A percentile compares a stretch with the other conserved stretches of the same genome.
Evolutionary conservation across 768 basidiomycete genomes (phyloP).

Genomic region (Sporobolomyces pararoseus): DNA sequence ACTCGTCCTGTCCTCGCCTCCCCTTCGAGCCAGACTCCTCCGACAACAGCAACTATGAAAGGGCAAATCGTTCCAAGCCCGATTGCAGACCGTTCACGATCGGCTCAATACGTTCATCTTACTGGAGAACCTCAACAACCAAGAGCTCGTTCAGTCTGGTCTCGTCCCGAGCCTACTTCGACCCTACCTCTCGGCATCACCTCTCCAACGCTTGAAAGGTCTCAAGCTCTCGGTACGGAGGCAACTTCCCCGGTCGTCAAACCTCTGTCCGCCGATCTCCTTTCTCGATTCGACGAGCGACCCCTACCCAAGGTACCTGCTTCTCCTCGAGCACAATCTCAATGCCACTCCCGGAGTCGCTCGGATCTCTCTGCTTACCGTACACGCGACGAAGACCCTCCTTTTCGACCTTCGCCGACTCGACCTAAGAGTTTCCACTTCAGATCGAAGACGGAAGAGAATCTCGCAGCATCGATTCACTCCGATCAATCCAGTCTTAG

Average conservation of each 20-base stretch:
- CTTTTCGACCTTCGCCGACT: conserved; percentile 17
- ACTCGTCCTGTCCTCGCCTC: no score
- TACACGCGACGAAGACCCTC: conserved; percentile 11
- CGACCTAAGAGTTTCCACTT: neutral
- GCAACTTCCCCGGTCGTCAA: no score
- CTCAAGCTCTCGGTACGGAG: no score
- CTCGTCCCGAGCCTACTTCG: no score
- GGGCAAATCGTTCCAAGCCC: no score
- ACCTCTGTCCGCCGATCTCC: neutral
- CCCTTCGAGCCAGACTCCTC: no score
- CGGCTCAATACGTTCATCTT: no score
- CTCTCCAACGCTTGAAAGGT: neutral
- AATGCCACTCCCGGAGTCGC: neutral
- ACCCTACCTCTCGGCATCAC: neutral
- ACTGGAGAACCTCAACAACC: no score
- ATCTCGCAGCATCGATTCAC: neutral
- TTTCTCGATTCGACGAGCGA: neutral
- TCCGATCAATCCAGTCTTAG: neutral
- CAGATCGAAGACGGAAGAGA: neutral
- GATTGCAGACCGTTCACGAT: no score
- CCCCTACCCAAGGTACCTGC: neutral
- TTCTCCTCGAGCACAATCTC: neutral
- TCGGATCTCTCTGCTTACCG: neutral
- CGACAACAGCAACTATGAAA: no score
- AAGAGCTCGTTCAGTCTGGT: neutral